These are phyloP conservation scores for Cicer yamashitae DNA, from an alignment of 306 rosid species.

Conservation along the genomic window DNA sequence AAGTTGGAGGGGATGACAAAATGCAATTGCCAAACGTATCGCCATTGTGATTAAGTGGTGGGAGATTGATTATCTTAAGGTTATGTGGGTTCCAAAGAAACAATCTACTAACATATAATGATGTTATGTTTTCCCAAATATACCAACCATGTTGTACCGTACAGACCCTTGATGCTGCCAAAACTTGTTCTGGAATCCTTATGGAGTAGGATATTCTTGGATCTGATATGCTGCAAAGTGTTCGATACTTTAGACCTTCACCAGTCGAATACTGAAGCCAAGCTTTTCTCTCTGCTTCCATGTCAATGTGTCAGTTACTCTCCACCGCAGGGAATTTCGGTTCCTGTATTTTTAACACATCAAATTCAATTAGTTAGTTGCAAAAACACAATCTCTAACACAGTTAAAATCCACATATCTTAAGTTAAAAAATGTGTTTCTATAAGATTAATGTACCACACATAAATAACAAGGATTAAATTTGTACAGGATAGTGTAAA, in stretches of 20 bases:
- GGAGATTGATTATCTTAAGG: background rate
- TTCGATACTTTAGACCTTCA: background rate
- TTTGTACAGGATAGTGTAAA: too few relatives aligned
- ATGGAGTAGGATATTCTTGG: background rate
- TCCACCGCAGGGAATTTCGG: too few relatives aligned
- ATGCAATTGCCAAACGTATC: background rate
- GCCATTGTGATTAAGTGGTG: background rate
- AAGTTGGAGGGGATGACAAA: slow-evolving; percentile 10
- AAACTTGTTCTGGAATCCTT: background rate
- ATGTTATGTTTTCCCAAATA: background rate
- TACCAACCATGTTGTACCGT: slow-evolving; percentile 17
- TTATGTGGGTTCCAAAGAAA: slow-evolving; percentile 25
- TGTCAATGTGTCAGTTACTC: background rate
- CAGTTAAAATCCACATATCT: too few relatives aligned
- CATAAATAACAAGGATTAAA: too few relatives aligned
- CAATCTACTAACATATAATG: background rate
- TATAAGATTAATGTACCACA: too few relatives aligned
- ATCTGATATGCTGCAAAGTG: background rate
- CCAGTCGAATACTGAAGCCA: background rate
- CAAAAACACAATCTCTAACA: too few relatives aligned
- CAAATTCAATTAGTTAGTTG: too few relatives aligned
- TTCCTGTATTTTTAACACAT: too few relatives aligned
- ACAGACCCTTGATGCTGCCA: background rate
- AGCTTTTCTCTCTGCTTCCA: background rate
- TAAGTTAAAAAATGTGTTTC: too few relatives aligned